phyloP scores from a whole-genome alignment of 495 filamentous ascomycete species.

The Xylaria telfairii region DNA sequence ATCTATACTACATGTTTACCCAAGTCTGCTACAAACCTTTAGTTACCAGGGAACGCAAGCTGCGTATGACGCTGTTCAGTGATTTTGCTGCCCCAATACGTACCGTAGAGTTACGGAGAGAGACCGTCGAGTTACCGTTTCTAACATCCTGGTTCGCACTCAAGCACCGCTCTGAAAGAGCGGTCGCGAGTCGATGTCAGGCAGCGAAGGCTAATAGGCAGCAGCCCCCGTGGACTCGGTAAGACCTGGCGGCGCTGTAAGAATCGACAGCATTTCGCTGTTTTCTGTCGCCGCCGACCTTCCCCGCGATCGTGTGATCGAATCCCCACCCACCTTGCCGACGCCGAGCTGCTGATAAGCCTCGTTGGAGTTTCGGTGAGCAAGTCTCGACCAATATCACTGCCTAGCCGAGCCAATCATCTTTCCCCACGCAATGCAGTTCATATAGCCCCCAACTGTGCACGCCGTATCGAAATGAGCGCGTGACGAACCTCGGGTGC shows the following conservation, averaged over 20 bases:
- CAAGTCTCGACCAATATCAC: neutral
- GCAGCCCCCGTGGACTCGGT: conserved; percentile 9
- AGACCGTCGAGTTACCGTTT: conserved; percentile 18
- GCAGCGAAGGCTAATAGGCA: conserved; percentile 3
- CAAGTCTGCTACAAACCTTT: neutral
- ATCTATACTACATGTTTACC: neutral
- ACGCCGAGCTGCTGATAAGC: conserved; percentile 2
- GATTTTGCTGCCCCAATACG: neutral
- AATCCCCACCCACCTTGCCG: neutral
- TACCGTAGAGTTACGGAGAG: neutral
- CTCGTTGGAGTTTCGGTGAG: conserved; percentile 10
- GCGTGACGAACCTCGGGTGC: neutral
- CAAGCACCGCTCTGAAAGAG: neutral
- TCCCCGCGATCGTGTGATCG: neutral
- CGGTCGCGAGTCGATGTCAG: neutral
- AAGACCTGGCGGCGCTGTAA: neutral
- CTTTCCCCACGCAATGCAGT: neutral
- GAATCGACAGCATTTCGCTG: neutral
- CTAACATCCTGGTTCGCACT: conserved; percentile 4
- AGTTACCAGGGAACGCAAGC: neutral
- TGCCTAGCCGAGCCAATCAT: conserved; percentile 7
- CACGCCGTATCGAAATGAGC: neutral
- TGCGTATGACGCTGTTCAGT: neutral
- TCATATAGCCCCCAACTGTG: neutral
- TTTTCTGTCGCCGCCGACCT: neutral